A percentile compares a stretch with the other conserved stretches of the same genome.
Evolutionary conservation across 1,139 yeast genomes (phyloP).

Genomic region (Magnusiomyces tetraspermus): DNA sequence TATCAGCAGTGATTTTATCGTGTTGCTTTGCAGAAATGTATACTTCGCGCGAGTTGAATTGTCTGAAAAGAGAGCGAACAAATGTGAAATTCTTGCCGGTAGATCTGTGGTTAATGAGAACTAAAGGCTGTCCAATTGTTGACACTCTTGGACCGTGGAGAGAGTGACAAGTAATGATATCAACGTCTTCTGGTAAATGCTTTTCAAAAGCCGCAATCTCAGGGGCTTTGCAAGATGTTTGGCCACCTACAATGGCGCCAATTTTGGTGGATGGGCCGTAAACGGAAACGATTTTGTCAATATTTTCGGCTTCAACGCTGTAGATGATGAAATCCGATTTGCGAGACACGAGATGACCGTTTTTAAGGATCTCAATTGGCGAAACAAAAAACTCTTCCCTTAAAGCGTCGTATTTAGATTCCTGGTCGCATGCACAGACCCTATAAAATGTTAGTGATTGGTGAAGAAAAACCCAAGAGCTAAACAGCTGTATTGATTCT

Average conservation of each 20-base stretch:
- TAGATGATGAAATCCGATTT: constrained; percentile 73
- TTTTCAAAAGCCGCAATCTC: constrained; percentile 81
- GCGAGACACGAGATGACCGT: constrained; percentile 80
- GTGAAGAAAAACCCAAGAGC: background rate
- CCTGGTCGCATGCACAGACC: constrained; percentile 86
- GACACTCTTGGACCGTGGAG: constrained; percentile 90
- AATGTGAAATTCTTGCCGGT: constrained; percentile 45
- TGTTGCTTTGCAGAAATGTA: constrained; percentile 73
- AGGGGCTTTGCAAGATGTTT: constrained; percentile 88
- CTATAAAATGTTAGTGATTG: constrained; percentile 13
- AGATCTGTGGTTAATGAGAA: constrained; percentile 68
- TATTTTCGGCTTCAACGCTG: constrained; percentile 73
- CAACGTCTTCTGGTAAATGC: constrained; percentile 63
- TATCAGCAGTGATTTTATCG: constrained; percentile 92
- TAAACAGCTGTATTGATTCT: constrained; percentile 14
- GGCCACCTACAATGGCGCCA: constrained; percentile 95
- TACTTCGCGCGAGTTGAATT: constrained; percentile 73
- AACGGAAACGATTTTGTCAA: constrained; percentile 54
- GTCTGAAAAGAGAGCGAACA: constrained; percentile 55
- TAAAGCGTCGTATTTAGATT: constrained; percentile 48
- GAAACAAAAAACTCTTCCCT: constrained; percentile 33
- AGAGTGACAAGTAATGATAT: constrained; percentile 81
- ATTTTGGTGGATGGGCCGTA: constrained; percentile 83
- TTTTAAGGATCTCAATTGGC: constrained; percentile 44
- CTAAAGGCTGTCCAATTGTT: constrained; percentile 87